phyloP scores from a whole-genome alignment of 768 basidiomycete genomes.

The Megacollybia marginata region DNA sequence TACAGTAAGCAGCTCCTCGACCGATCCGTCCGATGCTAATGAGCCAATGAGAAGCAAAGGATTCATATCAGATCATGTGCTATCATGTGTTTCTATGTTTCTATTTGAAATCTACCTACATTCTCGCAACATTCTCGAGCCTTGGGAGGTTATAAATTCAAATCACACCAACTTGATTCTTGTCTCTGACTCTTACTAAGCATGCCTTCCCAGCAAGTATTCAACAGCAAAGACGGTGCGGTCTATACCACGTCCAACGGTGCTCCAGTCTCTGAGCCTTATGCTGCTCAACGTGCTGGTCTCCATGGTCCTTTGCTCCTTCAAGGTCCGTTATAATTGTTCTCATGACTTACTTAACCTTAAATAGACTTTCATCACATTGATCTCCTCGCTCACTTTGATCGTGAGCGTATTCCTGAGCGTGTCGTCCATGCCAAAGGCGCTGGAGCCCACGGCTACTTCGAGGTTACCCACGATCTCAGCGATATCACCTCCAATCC shows the following conservation, averaged over 20 bases:
- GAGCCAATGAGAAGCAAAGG: no score
- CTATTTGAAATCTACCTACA: no score
- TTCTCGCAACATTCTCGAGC: no score
- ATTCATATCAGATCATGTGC: no score
- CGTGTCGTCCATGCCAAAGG: slow-evolving; percentile 93
- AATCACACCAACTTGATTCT: no score
- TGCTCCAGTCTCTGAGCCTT: slow-evolving; percentile 68
- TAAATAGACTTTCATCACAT: slow-evolving; percentile 77
- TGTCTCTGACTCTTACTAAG: slow-evolving; percentile 7
- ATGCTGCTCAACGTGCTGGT: slow-evolving; percentile 73
- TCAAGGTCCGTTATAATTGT: slow-evolving; percentile 49
- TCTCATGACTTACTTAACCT: slow-evolving; percentile 7
- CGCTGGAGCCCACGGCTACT: slow-evolving; percentile 89
- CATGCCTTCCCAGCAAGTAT: slow-evolving; percentile 64
- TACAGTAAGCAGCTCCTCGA: no score
- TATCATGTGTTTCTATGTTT: no score
- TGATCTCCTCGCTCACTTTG: slow-evolving; percentile 87
- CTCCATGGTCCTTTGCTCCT: slow-evolving; percentile 76
- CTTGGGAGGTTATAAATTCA: no score
- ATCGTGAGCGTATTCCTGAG: slow-evolving; percentile 94
- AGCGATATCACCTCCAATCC: slow-evolving; percentile 71
- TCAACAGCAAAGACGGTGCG: slow-evolving; percentile 45
- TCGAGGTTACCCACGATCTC: slow-evolving; percentile 82
- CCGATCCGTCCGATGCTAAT: no score
- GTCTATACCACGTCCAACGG: slow-evolving; percentile 85